Conservation (phyloP, 768 basidiomycete species). For the Trametes maxima region DNA sequence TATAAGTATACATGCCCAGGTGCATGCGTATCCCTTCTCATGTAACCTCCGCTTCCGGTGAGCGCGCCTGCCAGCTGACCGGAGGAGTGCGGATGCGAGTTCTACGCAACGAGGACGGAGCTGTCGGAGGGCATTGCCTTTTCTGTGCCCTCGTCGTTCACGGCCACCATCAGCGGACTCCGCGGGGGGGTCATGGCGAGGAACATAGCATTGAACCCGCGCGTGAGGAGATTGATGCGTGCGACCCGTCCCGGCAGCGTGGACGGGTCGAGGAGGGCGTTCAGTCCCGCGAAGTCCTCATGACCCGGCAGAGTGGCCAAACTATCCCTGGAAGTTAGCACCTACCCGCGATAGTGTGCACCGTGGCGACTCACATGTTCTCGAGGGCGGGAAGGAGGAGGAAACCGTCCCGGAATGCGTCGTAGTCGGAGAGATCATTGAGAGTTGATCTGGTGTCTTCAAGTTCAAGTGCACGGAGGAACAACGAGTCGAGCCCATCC, state of each 20-base stretch:
- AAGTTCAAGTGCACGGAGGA: slow-evolving; percentile 32
- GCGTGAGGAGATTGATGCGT: slow-evolving; percentile 32
- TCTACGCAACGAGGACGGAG: slow-evolving; percentile 14
- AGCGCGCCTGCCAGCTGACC: neutral
- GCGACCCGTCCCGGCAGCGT: slow-evolving; percentile 31
- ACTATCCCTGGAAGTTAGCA: slow-evolving; percentile 21
- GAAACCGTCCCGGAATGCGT: slow-evolving; percentile 39
- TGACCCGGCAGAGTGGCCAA: slow-evolving; percentile 39
- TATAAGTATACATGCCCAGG: neutral
- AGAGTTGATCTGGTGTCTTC: slow-evolving; percentile 36
- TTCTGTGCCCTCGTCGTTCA: slow-evolving; percentile 16
- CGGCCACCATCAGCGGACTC: slow-evolving; percentile 20
- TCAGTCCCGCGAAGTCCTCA: slow-evolving; percentile 35
- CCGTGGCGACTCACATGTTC: slow-evolving; percentile 35
- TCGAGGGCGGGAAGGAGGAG: slow-evolving; percentile 38
- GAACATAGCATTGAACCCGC: slow-evolving; percentile 32
- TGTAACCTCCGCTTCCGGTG: neutral
- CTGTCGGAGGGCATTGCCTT: slow-evolving; percentile 10
- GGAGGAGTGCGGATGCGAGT: neutral
- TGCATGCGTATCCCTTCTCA: neutral
- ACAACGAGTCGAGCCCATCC: slow-evolving; percentile 28
- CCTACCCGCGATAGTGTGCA: neutral
- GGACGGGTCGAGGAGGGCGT: slow-evolving; percentile 34
- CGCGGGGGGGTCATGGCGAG: slow-evolving; percentile 31
- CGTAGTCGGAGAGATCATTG: slow-evolving; percentile 37